Conservation (phyloP, 2,329 filamentous ascomycete species). For the Arthrobotrys musiformis region DNA sequence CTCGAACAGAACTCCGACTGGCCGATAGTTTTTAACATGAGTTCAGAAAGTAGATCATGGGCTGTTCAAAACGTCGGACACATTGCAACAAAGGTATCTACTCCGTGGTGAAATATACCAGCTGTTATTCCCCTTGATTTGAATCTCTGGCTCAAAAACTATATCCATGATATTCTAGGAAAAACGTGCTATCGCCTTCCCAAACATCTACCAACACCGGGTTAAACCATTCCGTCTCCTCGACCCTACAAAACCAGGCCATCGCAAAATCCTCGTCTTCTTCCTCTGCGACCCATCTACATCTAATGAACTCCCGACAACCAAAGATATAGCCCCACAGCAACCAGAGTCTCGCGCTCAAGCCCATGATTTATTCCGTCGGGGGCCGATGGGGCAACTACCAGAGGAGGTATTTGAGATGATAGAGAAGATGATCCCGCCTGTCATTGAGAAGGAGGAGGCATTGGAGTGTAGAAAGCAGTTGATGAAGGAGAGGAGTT, state of each 20-base stretch:
- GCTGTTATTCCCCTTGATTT: no score
- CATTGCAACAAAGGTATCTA: constrained; percentile 42
- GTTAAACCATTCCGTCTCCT: constrained; percentile 48
- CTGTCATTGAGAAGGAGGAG: constrained; percentile 61
- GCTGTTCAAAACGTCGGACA: constrained; percentile 35
- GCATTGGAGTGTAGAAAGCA: constrained; percentile 62
- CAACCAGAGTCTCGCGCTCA: constrained; percentile 23
- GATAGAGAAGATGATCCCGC: constrained; percentile 50
- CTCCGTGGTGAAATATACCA: no score
- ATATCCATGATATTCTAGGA: constrained; percentile 26
- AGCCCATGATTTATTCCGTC: neutral
- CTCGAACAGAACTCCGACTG: constrained; percentile 21
- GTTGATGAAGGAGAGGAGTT: constrained; percentile 63
- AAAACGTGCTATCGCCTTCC: constrained; percentile 50
- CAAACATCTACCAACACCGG: constrained; percentile 49
- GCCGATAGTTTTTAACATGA: constrained; percentile 45
- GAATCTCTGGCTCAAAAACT: no score
- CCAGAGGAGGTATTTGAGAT: constrained; percentile 56
- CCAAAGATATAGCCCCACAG: constrained; percentile 21
- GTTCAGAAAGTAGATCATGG: neutral
- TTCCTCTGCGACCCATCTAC: constrained; percentile 59
- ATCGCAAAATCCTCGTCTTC: constrained; percentile 54
- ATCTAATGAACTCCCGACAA: constrained; percentile 38
- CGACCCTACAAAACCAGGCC: constrained; percentile 42
- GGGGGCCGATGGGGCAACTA: constrained; percentile 19